Evolutionary conservation across 306 rosid species (phyloP).

Genomic region (Luffa aegyptiaca): DNA sequence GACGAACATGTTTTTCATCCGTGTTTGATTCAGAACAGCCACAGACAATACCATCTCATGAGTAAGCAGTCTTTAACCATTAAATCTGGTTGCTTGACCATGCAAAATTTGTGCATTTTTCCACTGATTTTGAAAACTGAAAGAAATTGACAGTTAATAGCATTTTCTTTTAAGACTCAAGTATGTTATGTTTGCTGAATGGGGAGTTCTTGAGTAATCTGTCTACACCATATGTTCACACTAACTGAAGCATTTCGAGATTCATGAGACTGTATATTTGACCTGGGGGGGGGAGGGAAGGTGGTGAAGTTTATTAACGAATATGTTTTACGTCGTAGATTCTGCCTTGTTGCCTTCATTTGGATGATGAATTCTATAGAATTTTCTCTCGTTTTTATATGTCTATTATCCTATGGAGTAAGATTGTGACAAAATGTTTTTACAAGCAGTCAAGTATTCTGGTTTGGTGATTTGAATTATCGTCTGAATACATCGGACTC

Average conservation of each 20-base stretch:
- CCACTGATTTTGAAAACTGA: neutral
- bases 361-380: neutral
- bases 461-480: conserved; percentile 95
- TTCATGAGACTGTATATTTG: too few species aligned
- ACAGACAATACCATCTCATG: conserved; percentile 75
- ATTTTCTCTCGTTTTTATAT: neutral
- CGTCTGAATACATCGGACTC: conserved; percentile 66
- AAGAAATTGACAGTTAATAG: neutral
- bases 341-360: neutral
- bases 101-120: neutral
- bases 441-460: conserved; percentile 71
- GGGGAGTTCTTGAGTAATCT: neutral
- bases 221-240: neutral
- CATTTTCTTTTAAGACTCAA: neutral
- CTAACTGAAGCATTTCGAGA: neutral
- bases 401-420: neutral
- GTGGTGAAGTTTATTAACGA: neutral
- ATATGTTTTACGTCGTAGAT: neutral
- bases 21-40: conserved; percentile 68
- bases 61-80: conserved; percentile 39
- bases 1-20: conserved; percentile 75
- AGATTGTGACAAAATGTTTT: conserved; percentile 19
- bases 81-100: neutral
- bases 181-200: neutral
- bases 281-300: too few species aligned